phyloP scores from a whole-genome alignment of 148 eudicot species.

The Rhododendron mucronatum region DNA sequence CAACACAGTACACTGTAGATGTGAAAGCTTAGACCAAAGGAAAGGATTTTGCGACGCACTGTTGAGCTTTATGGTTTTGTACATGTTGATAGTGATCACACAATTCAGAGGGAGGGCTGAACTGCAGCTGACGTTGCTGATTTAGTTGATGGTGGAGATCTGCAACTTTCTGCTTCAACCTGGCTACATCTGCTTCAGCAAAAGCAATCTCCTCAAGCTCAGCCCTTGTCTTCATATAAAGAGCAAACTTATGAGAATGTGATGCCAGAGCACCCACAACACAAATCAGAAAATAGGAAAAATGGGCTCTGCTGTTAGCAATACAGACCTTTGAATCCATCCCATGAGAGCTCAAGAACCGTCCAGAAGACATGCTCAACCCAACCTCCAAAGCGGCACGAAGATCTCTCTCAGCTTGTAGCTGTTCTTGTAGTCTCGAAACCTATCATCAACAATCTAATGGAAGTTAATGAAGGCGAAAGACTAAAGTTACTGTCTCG shows the following conservation, averaged over 20 bases:
- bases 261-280: background rate
- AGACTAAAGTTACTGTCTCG: background rate
- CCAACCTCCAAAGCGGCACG: constrained; percentile 97
- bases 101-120: constrained; percentile 48
- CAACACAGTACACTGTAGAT: too few relatives aligned
- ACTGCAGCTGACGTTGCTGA: constrained; percentile 90
- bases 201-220: constrained; percentile 52
- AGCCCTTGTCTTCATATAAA: constrained; percentile 53
- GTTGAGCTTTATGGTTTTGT: too few relatives aligned
- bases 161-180: constrained; percentile 91
- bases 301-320: background rate
- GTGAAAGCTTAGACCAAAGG: too few relatives aligned
- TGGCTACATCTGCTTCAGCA: constrained; percentile 96
- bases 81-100: too few relatives aligned
- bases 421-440: constrained; percentile 92
- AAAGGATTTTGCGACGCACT: too few relatives aligned
- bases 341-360: constrained; percentile 61
- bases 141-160: constrained; percentile 92
- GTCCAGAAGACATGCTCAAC: constrained; percentile 91
- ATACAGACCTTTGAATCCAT: constrained; percentile 87
- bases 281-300: background rate
- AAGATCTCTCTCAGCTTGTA: constrained; percentile 96
- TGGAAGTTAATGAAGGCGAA: background rate
- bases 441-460: constrained; percentile 42
- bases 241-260: constrained; percentile 13